Conservation (phyloP, 345 rosid species). For the Litchi chinensis region DNA sequence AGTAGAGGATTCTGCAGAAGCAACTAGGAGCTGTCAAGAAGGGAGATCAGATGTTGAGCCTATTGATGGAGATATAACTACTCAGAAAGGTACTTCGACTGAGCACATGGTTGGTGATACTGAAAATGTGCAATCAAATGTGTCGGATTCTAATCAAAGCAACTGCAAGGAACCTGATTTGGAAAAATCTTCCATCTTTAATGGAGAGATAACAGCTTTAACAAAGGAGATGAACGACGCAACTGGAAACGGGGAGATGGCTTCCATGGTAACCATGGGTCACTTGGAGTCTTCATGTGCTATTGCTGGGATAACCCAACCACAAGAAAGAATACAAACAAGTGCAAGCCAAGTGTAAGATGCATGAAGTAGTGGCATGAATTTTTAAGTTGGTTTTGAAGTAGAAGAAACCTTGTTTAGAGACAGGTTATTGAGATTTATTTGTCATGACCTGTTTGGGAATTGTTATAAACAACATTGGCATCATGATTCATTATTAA, state of each 20-base stretch:
- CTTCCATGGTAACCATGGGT: slow-evolving; percentile 17
- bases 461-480: neutral
- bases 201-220: slow-evolving; percentile 18
- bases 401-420: neutral
- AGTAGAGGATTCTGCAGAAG: slow-evolving; percentile 13
- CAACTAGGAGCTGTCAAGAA: slow-evolving; percentile 14
- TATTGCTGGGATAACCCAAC: slow-evolving; percentile 35
- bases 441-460: neutral
- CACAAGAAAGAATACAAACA: slow-evolving; percentile 39
- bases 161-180: slow-evolving; percentile 13
- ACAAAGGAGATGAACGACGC: slow-evolving; percentile 9
- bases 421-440: neutral
- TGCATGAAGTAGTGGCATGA: neutral
- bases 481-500: neutral
- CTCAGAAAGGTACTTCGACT: slow-evolving; percentile 16
- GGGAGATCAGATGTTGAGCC: slow-evolving; percentile 12
- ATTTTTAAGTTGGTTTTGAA: slow-evolving; percentile 23
- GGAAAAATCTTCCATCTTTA: slow-evolving; percentile 13
- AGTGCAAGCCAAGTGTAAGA: slow-evolving; percentile 33
- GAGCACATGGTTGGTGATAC: slow-evolving; percentile 24
- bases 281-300: slow-evolving; percentile 30
- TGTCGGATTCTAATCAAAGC: slow-evolving; percentile 20
- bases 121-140: slow-evolving; percentile 16
- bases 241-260: slow-evolving; percentile 16
- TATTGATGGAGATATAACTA: slow-evolving; percentile 20